phyloP scores from a whole-genome alignment of 1,284 basidiomycete species.

The Phylloporus sp. region DNA sequence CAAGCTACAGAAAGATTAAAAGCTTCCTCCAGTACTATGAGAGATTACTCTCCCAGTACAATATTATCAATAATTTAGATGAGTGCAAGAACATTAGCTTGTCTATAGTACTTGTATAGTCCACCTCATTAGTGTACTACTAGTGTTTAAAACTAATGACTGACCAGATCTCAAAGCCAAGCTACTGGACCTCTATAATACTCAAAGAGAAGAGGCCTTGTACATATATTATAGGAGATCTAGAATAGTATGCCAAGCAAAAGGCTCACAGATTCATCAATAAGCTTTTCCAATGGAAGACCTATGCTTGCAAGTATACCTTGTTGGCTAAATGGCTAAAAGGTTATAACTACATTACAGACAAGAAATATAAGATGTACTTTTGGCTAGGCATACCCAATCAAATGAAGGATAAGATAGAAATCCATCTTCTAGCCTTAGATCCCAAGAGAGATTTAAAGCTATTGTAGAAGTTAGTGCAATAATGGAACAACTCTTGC shows the following conservation, averaged over 20 bases:
- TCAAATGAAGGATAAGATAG: neutral
- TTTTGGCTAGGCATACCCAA: neutral
- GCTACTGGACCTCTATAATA: neutral
- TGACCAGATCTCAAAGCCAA: neutral
- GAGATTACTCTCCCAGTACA: neutral
- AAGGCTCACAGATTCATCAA: neutral
- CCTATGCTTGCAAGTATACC: neutral
- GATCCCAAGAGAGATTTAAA: neutral
- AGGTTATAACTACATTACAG: neutral
- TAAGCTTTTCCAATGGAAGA: neutral
- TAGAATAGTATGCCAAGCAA: neutral
- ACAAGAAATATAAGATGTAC: neutral
- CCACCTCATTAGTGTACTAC: neutral
- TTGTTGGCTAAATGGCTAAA: neutral
- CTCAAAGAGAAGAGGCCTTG: neutral
- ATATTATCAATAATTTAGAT: neutral
- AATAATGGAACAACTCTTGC: neutral
- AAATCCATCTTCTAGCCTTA: neutral
- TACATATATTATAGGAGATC: neutral
- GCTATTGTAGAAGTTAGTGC: neutral
- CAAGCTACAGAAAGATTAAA: neutral
- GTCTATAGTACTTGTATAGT: neutral
- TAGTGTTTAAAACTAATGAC: neutral
- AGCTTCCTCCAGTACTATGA: neutral
- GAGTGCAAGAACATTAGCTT: neutral